phyloP scores from a whole-genome alignment of 768 basidiomycete genomes.

The Boletus insuetus region DNA sequence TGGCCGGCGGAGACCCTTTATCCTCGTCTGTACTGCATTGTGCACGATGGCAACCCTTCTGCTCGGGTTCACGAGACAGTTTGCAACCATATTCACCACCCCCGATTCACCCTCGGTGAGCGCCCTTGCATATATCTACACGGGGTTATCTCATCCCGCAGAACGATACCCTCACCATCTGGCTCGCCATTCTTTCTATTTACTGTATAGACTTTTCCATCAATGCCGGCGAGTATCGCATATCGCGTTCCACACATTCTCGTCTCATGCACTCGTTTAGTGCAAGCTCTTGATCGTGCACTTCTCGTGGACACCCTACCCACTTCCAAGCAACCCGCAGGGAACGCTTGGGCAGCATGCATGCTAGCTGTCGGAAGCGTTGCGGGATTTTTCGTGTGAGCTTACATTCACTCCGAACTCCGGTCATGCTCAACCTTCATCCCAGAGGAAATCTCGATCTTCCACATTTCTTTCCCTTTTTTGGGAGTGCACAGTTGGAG shows the following conservation, averaged over 20 bases:
- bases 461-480: conserved; percentile 61
- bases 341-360: conserved; percentile 94
- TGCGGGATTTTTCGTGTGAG: conserved; percentile 84
- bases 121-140: neutral
- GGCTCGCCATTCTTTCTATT: conserved; percentile 70
- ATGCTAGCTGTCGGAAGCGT: conserved; percentile 89
- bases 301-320: conserved; percentile 86
- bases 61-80: conserved; percentile 1
- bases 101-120: neutral
- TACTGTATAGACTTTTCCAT: conserved; percentile 67
- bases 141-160: conserved; percentile 20
- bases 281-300: conserved; percentile 88
- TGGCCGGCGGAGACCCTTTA: conserved; percentile 85
- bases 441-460: conserved; percentile 79
- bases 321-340: conserved; percentile 68
- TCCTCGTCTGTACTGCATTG: conserved; percentile 65
- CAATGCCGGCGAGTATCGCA: conserved; percentile 43
- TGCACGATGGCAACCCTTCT: conserved; percentile 52
- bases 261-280: conserved; percentile 34
- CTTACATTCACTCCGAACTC: neutral
- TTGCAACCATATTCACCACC: conserved; percentile 4
- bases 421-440: neutral
- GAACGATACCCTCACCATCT: conserved; percentile 70
- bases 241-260: neutral
- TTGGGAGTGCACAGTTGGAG: conserved; percentile 79